A percentile compares a stretch with the other conserved stretches of the same genome.
Evolutionary conservation across 2,329 filamentous ascomycete genomes (phyloP).

Genomic region (Penicillium concentricum): DNA sequence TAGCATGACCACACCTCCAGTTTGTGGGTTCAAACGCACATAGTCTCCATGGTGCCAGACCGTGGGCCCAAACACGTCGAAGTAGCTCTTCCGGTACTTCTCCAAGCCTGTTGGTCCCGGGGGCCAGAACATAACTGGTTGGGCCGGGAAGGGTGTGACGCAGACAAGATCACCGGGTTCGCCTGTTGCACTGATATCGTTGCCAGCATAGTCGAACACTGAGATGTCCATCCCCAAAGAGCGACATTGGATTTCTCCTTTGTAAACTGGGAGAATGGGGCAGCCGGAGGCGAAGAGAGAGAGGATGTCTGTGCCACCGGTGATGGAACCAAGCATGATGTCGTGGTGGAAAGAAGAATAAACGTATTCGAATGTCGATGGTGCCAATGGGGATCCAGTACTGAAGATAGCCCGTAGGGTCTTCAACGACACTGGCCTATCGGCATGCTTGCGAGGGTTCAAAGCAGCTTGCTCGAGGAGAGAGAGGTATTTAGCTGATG

Average conservation of each 20-base stretch:
- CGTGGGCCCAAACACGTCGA: constrained; percentile 69
- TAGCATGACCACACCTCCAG: constrained; percentile 83
- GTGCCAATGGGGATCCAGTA: constrained; percentile 86
- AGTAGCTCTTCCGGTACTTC: constrained; percentile 85
- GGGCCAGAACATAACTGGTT: constrained; percentile 83
- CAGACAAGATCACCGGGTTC: constrained; percentile 88
- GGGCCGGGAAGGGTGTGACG: constrained; percentile 79
- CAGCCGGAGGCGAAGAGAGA: constrained; percentile 89
- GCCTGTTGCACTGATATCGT: constrained; percentile 59
- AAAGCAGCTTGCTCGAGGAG: constrained; percentile 78
- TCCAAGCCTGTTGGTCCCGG: constrained; percentile 63
- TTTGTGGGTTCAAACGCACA: constrained; percentile 67
- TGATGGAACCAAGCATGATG: constrained; percentile 91
- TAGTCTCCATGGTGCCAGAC: constrained; percentile 96
- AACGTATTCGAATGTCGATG: constrained; percentile 88
- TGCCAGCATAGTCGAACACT: constrained; percentile 56
- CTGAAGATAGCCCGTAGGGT: constrained; percentile 83
- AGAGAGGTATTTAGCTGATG: constrained; percentile 89
- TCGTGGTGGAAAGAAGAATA: constrained; percentile 76
- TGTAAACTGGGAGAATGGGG: constrained; percentile 68
- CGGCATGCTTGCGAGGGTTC: constrained; percentile 55
- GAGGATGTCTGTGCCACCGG: constrained; percentile 94
- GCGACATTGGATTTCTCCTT: constrained; percentile 74
- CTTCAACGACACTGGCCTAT: constrained; percentile 40
- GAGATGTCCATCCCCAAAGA: constrained; percentile 76